Evolutionary conservation across 2,329 filamentous ascomycete species (phyloP).

Genomic region (Rhynchosporium secalis): DNA sequence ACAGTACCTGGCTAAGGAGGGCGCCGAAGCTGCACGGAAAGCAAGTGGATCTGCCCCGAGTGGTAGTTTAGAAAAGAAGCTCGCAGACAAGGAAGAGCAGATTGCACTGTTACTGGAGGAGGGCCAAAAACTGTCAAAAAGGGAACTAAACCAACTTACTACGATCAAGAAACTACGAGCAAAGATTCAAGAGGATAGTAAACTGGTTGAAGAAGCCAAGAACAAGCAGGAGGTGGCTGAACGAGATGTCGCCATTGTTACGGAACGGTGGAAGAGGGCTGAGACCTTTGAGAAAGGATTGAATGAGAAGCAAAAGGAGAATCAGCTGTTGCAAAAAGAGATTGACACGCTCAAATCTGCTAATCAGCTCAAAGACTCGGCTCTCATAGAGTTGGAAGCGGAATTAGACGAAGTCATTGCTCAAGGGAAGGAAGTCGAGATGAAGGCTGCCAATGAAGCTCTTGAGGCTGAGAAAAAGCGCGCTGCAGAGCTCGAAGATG

Average conservation of each 20-base stretch:
- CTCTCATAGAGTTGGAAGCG: slow-evolving; percentile 66
- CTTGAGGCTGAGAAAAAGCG: slow-evolving; percentile 64
- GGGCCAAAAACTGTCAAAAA: slow-evolving; percentile 82
- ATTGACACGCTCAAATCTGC: slow-evolving; percentile 63
- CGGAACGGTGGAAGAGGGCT: slow-evolving; percentile 50
- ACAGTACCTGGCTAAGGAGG: slow-evolving; percentile 80
- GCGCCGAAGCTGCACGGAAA: slow-evolving; percentile 72
- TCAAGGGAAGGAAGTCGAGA: slow-evolving; percentile 65
- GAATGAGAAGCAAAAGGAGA: slow-evolving; percentile 53
- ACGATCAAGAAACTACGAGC: slow-evolving; percentile 79
- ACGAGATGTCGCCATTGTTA: slow-evolving; percentile 50
- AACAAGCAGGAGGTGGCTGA: slow-evolving; percentile 59
- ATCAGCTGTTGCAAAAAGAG: slow-evolving; percentile 55
- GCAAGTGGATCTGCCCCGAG: slow-evolving; percentile 60
- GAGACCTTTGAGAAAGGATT: slow-evolving; percentile 57
- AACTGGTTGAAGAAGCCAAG: slow-evolving; percentile 59
- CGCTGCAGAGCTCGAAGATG: slow-evolving; percentile 56
- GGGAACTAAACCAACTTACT: slow-evolving; percentile 79
- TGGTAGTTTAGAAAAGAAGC: slow-evolving; percentile 71
- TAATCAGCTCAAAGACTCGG: slow-evolving; percentile 60
- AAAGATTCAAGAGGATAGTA: slow-evolving; percentile 66
- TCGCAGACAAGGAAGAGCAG: slow-evolving; percentile 87
- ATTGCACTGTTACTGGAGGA: slow-evolving; percentile 90
- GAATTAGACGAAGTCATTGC: slow-evolving; percentile 69
- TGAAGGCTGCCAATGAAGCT: slow-evolving; percentile 65